Evolutionary conservation across 495 filamentous ascomycete genomes (phyloP).

Genomic region (Penicillium antarcticum): DNA sequence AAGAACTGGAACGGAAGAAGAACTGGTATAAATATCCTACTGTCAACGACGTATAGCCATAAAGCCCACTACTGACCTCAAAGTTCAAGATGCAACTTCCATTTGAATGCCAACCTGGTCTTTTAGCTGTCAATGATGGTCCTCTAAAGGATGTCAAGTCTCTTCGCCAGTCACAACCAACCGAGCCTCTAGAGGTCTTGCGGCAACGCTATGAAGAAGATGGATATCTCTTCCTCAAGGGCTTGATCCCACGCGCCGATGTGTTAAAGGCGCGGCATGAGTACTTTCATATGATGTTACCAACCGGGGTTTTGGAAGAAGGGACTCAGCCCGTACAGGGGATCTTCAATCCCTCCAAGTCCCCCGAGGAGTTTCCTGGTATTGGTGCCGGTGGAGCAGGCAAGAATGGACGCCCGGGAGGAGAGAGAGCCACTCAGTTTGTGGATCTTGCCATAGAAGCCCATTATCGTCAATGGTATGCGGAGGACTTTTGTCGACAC

Average conservation of each 20-base stretch:
- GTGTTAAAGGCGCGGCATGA: conserved; percentile 43
- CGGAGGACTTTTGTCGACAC: conserved; percentile 38
- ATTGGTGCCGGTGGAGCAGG: conserved; percentile 3
- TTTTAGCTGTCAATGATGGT: conserved; percentile 4
- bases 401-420: conserved; percentile 27
- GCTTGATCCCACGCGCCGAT: conserved; percentile 41
- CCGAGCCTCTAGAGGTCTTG: background rate
- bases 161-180: background rate
- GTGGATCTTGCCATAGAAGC: conserved; percentile 15
- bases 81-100: background rate
- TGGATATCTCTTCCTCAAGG: conserved; percentile 33
- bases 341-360: conserved; percentile 36
- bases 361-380: conserved; percentile 1
- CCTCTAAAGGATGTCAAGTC: background rate
- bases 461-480: conserved; percentile 22
- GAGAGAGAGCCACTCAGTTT: conserved; percentile 14
- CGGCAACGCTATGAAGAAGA: conserved; percentile 1
- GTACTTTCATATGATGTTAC: conserved; percentile 47
- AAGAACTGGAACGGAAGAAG: no score
- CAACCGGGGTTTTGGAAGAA: conserved; percentile 43
- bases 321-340: conserved; percentile 21
- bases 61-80: no score
- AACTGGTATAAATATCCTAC: no score
- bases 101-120: background rate
- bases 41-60: no score